These are phyloP conservation scores for Ploettnerulaceae sp. DNA, from an alignment of 2,329 filamentous ascomycete genomes.

Conservation along the genomic window DNA sequence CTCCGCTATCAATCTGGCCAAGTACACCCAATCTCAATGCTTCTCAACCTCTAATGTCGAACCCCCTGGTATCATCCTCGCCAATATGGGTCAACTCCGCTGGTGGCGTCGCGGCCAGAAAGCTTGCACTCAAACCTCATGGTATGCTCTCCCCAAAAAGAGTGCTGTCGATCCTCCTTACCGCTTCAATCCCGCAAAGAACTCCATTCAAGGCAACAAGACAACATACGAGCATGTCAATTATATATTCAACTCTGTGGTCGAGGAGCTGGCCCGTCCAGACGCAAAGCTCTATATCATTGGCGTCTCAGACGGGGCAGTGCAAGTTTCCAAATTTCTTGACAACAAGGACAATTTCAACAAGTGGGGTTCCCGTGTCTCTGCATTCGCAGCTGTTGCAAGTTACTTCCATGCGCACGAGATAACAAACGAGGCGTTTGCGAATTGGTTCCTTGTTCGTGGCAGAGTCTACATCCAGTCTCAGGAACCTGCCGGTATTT, in stretches of 20 bases:
- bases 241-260: conserved; percentile 60
- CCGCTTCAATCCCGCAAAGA: conserved; percentile 48
- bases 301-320: conserved; percentile 62
- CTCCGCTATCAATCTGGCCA: conserved; percentile 61
- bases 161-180: conserved; percentile 56
- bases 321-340: conserved; percentile 54
- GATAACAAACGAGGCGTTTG: conserved; percentile 43
- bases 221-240: conserved; percentile 56
- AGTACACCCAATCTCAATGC: conserved; percentile 36
- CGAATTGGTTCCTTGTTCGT: conserved; percentile 49
- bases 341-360: conserved; percentile 49
- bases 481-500: conserved; percentile 44
- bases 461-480: conserved; percentile 58
- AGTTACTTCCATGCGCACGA: conserved; percentile 39
- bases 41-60: conserved; percentile 22
- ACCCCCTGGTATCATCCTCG: conserved; percentile 61
- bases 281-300: conserved; percentile 63
- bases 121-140: conserved; percentile 54
- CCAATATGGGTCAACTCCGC: conserved; percentile 71
- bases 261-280: conserved; percentile 44
- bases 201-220: conserved; percentile 58
- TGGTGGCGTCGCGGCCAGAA: conserved; percentile 65
- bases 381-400: conserved; percentile 47
- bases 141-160: conserved; percentile 54
- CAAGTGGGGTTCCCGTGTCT: conserved; percentile 41